Percentiles rank a stretch among this genome's conserved stretches.
Evolutionary conservation across 106 monocot species (phyloP).

Genomic region (Dendrobium officinale): DNA sequence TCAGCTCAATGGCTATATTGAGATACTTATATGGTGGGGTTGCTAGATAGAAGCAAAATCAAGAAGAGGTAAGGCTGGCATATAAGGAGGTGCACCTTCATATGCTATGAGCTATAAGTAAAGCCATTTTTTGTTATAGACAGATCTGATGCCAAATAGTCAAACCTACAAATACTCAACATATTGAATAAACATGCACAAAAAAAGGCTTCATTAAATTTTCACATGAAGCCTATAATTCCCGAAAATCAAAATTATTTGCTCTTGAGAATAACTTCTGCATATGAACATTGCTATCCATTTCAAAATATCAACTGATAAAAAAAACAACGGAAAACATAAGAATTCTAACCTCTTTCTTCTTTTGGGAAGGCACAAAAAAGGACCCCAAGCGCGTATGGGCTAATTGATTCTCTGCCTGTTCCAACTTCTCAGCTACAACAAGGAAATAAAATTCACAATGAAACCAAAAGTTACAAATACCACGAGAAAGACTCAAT

Average conservation of each 20-base stretch:
- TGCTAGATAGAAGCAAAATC: background rate
- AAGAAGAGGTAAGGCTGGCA: background rate
- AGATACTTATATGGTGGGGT: background rate
- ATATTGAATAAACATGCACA: background rate
- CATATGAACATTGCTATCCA: background rate
- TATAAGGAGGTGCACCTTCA: background rate
- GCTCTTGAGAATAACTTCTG: background rate
- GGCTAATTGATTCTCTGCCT: slow-evolving; percentile 86
- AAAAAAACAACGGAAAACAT: background rate
- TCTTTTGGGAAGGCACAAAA: slow-evolving; percentile 65
- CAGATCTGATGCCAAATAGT: background rate
- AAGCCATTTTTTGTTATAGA: background rate
- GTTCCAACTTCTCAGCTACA: slow-evolving; percentile 92
- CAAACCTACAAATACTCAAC: background rate
- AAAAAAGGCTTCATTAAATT: background rate
- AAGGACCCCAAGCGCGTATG: slow-evolving; percentile 74
- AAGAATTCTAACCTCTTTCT: slow-evolving; percentile 63
- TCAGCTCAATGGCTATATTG: background rate
- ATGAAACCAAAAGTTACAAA: background rate
- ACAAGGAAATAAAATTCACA: background rate
- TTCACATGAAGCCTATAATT: background rate
- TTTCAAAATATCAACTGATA: background rate
- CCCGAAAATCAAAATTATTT: background rate
- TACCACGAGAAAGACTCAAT: background rate
- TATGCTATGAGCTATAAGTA: background rate